Base-by-base conservation (phyloP, 805 yeast genomes). In the Schizosaccharomyces japonicus region DNA sequence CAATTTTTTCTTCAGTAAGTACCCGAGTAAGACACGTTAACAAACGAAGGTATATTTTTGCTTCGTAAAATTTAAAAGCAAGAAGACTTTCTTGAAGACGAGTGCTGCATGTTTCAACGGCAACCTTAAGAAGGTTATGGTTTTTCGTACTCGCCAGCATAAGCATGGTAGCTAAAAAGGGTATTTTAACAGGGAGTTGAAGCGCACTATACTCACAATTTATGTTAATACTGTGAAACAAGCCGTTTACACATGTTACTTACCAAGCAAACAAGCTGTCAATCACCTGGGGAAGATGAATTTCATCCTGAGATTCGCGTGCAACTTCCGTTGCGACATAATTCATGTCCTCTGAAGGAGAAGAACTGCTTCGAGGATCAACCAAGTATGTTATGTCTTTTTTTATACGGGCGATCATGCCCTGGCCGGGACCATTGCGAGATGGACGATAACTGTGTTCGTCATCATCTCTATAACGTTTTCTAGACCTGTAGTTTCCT, bases 171-270 rank as follows among this genome's bases (percentile, higher is more conserved):
- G 83, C 71, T 49, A 87, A 61, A n/a, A 76, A 71, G 11, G 77
- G 73, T 50, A 78, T 71, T 59, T 85, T 90, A 52, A 85, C 94
- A 0, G 99, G 96, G 60, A 87, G 95, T 60, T 90, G 96, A 27
- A 72, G 62, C 11, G 48, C 48, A 34, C 54, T 52, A 31, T 2
- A 17, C 19, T 7, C 4, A 5, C 15, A 27, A 13, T 28, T 28
- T 15, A 8, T 17, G 7, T 28, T 4, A n/a, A n/a, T n/a, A n/a
- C n/a, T n/a, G n/a, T n/a, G 3, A 3, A 27, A 11, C 5, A n/a
- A 27, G 23, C 19, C n/a, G 19, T 25, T 28, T 15, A 10, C 19
- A 8, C 17, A 26, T 3, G 25, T 27, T 13, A 42, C 46, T 13
- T 42, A 42, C 46, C 30, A 23, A 15, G 28, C 32, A 25, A 26